Percentiles rank a stretch among this genome's conserved stretches.
phyloP scores from a whole-genome alignment of 108 stramenopile genomes.

The Cyclotella sp. region DNA sequence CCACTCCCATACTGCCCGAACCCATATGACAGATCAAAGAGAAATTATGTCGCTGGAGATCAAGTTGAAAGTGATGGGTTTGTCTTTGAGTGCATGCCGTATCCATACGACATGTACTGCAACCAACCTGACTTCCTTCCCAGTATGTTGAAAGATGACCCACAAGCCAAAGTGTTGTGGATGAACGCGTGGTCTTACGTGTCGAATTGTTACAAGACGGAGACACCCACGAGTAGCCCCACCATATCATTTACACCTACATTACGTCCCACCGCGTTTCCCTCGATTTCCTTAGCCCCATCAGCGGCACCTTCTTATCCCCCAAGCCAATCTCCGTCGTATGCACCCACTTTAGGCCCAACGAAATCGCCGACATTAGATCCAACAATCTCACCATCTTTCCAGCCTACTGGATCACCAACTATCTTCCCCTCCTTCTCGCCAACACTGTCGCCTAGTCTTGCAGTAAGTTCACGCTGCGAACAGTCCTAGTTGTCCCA shows the following conservation, averaged over 20 bases:
- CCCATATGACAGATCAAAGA: neutral
- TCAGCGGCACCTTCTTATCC: neutral
- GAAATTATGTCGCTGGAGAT: constrained; percentile 10
- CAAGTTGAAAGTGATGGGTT: constrained; percentile 10
- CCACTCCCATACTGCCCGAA: constrained; percentile 18
- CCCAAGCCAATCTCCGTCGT: neutral
- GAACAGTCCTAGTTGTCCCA: neutral
- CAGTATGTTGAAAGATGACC: neutral
- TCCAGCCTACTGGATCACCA: neutral
- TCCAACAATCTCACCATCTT: constrained; percentile 2
- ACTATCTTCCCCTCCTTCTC: neutral
- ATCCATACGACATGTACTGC: constrained; percentile 2
- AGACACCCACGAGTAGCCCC: neutral
- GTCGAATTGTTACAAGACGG: neutral
- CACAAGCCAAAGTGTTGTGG: constrained; percentile 4
- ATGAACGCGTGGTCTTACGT: constrained; percentile 21
- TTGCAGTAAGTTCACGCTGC: neutral
- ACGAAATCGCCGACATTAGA: constrained; percentile 1
- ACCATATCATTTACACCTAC: neutral
- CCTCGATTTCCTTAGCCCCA: constrained; percentile 2
- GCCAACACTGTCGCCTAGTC: neutral
- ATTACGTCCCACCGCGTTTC: neutral
- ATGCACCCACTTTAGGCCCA: neutral
- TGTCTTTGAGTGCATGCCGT: constrained; percentile 3
- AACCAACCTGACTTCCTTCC: constrained; percentile 14